Evolutionary conservation across 371 early-diverging fungal genomes (phyloP).

Genomic region (Rhizopus delemar): DNA sequence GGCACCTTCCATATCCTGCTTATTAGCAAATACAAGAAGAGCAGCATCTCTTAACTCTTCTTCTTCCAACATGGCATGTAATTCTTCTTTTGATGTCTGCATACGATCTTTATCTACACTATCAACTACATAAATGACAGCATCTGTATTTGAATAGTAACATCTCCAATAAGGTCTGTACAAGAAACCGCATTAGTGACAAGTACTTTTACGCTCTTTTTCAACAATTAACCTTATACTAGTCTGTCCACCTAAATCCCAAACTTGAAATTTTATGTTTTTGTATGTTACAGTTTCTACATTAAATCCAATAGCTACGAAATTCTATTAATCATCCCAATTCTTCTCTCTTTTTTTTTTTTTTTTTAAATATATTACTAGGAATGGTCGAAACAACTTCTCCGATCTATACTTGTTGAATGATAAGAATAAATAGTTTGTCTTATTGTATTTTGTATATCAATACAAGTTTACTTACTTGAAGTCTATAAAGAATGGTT

Average conservation of each 20-base stretch:
- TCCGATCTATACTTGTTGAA: constrained; percentile 72
- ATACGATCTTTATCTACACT: constrained; percentile 92
- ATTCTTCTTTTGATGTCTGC: constrained; percentile 84
- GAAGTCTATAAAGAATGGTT: constrained; percentile 73
- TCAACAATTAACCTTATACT: constrained; percentile 75
- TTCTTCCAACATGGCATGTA: constrained; percentile 86
- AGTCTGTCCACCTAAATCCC: constrained; percentile 98
- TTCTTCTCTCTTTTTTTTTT: too few relatives aligned
- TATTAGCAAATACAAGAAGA: constrained; percentile 88
- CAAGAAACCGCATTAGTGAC: background rate
- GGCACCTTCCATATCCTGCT: constrained; percentile 91
- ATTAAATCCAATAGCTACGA: constrained; percentile 82
- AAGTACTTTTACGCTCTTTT: background rate
- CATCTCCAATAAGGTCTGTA: constrained; percentile 52
- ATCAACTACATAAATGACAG: constrained; percentile 95
- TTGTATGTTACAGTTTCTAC: constrained; percentile 97
- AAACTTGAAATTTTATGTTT: constrained; percentile 95
- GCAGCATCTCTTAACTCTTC: constrained; percentile 84
- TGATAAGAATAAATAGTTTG: too few relatives aligned
- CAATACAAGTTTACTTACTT: constrained; percentile 28
- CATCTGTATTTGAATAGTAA: constrained; percentile 87
- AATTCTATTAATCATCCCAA: background rate
- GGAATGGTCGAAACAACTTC: constrained; percentile 99
- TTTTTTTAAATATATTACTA: constrained; percentile 66
- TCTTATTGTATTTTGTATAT: too few relatives aligned